A percentile compares a stretch with the other conserved stretches of the same genome.
Conservation (phyloP, 441 rosid species). For the Omphalea diandra region DNA sequence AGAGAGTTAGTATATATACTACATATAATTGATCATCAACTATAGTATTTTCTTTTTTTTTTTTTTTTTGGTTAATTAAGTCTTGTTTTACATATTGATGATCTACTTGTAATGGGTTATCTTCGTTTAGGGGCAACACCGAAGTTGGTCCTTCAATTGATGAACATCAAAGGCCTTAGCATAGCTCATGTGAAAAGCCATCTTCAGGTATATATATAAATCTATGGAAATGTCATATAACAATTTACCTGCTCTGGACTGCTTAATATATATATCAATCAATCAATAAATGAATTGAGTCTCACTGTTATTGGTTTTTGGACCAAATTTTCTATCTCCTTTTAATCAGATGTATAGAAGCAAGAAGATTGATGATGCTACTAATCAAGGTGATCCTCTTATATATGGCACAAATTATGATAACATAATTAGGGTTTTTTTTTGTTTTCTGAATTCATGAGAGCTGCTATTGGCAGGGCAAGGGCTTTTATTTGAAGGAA, state of each 20-base stretch:
- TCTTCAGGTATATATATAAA: conserved; percentile 61
- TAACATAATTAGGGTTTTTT: conserved; percentile 30
- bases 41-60: neutral
- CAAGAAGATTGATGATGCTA: conserved; percentile 67
- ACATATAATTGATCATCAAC: neutral
- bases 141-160: conserved; percentile 81
- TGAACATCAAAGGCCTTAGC: conserved; percentile 83
- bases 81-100: neutral
- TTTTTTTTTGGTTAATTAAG: neutral
- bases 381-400: conserved; percentile 49
- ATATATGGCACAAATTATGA: neutral
- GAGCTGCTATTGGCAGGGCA: conserved; percentile 31
- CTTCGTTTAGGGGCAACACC: conserved; percentile 77
- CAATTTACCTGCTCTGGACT: too few species aligned
- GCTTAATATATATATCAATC: too few species aligned
- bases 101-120: conserved; percentile 1
- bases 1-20: conserved; percentile 49
- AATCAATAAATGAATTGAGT: too few species aligned
- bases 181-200: conserved; percentile 97
- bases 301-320: neutral
- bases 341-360: conserved; percentile 77
- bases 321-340: conserved; percentile 4
- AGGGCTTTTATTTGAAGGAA: conserved; percentile 44
- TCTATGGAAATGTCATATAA: neutral
- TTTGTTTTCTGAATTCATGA: neutral